A percentile compares a stretch with the other conserved stretches of the same genome.
Conservation (phyloP, 257 asterid species). For the Salvia splendens region DNA sequence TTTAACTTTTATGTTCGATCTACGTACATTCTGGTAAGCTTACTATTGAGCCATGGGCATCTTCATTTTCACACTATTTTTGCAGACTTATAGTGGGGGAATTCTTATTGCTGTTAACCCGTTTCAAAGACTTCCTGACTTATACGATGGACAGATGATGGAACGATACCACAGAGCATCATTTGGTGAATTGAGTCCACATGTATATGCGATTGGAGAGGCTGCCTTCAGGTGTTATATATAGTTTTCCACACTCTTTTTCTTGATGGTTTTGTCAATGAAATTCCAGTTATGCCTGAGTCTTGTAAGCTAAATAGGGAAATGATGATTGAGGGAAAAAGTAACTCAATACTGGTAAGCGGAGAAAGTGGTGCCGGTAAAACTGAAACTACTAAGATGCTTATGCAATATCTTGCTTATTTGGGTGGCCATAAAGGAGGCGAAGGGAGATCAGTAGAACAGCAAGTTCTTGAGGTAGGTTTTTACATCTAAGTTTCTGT, state of each 20-base stretch:
- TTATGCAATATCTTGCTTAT: slow-evolving; percentile 86
- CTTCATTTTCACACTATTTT: slow-evolving; percentile 33
- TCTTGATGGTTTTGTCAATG: slow-evolving; percentile 19
- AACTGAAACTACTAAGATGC: slow-evolving; percentile 96
- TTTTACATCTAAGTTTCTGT: slow-evolving; percentile 24
- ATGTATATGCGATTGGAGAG: slow-evolving; percentile 87
- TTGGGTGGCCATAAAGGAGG: slow-evolving; percentile 85
- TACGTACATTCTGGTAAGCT: slow-evolving; percentile 35
- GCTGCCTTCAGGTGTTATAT: slow-evolving; percentile 72
- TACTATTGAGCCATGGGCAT: slow-evolving; percentile 21
- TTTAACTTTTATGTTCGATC: slow-evolving; percentile 28
- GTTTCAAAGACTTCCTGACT: slow-evolving; percentile 81
- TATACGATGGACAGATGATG: slow-evolving; percentile 74
- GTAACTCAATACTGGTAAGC: slow-evolving; percentile 84
- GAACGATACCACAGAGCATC: slow-evolving; percentile 73
- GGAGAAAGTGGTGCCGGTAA: slow-evolving; percentile 99
- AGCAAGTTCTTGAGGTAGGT: slow-evolving; percentile 84
- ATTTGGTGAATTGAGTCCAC: slow-evolving; percentile 77
- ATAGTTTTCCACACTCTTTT: slow-evolving; percentile 21
- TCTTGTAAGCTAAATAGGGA: slow-evolving; percentile 58
- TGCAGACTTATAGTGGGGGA: slow-evolving; percentile 92
- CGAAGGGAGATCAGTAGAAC: slow-evolving; percentile 85
- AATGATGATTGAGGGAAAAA: slow-evolving; percentile 76
- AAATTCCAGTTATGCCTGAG: slow-evolving; percentile 39
- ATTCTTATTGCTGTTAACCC: slow-evolving; percentile 94